phyloP scores from a whole-genome alignment of 306 rosid species.

The Trifolium repens region DNA sequence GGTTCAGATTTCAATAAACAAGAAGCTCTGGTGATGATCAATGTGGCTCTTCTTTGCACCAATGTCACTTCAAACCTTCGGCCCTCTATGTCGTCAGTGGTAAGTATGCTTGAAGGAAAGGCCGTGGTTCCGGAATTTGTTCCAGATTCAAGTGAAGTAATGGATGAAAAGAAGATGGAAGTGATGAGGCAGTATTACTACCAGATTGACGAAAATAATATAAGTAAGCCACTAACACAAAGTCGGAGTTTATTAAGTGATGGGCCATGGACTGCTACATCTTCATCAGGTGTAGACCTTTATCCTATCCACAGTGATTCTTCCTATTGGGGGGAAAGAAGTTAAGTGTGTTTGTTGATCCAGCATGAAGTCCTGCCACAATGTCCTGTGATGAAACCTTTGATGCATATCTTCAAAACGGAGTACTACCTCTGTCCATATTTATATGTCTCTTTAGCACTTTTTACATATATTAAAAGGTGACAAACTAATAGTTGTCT shows the following conservation, averaged over 20 bases:
- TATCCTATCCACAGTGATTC: constrained; percentile 25
- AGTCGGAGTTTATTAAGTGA: not conserved
- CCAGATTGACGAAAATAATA: constrained; percentile 17
- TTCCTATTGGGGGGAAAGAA: constrained; percentile 36
- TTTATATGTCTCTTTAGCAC: no score
- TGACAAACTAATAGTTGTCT: no score
- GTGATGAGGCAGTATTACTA: constrained; percentile 31
- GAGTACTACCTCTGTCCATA: not conserved
- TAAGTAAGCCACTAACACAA: not conserved
- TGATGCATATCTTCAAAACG: not conserved
- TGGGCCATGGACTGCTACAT: constrained; percentile 21
- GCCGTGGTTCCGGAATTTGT: no score
- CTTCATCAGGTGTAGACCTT: constrained; percentile 26
- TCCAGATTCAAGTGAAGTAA: not conserved
- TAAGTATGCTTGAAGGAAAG: no score
- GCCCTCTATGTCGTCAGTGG: no score
- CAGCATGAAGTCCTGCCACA: not conserved
- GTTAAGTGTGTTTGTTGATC: not conserved
- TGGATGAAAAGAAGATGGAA: no score
- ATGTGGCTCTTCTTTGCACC: no score
- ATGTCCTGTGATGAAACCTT: not conserved
- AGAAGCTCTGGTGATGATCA: no score
- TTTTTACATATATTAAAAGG: no score
- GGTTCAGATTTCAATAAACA: no score
- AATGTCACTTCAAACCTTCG: no score